phyloP scores from a whole-genome alignment of 2,329 filamentous ascomycete genomes.

The Byssothecium circinans region DNA sequence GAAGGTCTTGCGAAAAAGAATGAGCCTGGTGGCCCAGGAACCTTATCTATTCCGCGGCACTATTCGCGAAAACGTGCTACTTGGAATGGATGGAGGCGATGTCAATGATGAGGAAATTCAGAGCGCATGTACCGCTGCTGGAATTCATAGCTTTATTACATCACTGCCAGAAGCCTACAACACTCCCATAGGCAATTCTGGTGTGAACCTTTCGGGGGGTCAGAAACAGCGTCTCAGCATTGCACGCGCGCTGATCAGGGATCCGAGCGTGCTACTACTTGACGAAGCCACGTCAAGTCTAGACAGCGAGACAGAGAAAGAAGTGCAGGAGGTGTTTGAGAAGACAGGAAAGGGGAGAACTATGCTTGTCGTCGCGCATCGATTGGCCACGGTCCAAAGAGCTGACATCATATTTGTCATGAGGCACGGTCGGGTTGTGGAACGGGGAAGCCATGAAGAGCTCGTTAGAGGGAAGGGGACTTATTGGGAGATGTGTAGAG shows the following conservation, averaged over 20 bases:
- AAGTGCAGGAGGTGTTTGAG: conserved; percentile 41
- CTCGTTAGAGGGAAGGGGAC: conserved; percentile 14
- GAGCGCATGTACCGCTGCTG: conserved; percentile 19
- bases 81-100: conserved; percentile 45
- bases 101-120: conserved; percentile 47
- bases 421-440: conserved; percentile 37
- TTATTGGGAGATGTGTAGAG: conserved; percentile 24
- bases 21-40: conserved; percentile 90
- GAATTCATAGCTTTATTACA: conserved; percentile 21
- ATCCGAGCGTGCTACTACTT: conserved; percentile 72
- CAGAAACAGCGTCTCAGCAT: conserved; percentile 94
- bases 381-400: conserved; percentile 43
- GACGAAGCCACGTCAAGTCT: conserved; percentile 27
- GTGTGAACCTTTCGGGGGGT: conserved; percentile 58
- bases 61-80: conserved; percentile 81
- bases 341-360: conserved; percentile 34
- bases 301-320: conserved; percentile 39
- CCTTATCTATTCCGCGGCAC: conserved; percentile 89
- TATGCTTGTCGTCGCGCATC: conserved; percentile 41
- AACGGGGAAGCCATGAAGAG: conserved; percentile 26
- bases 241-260: conserved; percentile 84
- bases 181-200: conserved; percentile 12
- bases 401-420: conserved; percentile 43
- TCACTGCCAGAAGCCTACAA: conserved; percentile 17
- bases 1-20: conserved; percentile 76